Evolutionary conservation across 2,329 filamentous ascomycete genomes (phyloP), one percentile per base, ranked within the genome.

Genomic region (Phoma sp.): DNA sequence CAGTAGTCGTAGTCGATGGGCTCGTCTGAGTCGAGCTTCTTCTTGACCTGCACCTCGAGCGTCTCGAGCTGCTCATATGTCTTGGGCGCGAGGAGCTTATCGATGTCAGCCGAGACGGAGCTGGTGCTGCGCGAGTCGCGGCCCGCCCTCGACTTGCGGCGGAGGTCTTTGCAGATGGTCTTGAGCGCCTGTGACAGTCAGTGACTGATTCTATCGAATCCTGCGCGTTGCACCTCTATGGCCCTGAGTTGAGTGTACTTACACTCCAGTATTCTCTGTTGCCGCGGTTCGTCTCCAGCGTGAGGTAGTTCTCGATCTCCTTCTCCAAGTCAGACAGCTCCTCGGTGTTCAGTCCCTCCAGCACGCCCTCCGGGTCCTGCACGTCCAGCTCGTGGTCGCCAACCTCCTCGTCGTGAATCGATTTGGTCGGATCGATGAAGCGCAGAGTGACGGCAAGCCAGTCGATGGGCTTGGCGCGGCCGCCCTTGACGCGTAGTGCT

Each of bases 1-100:
- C 95, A 99, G 74, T 98, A 99, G 76, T 99, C 95, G 2, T 90
- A 91, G 74, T 99, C 95, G 62, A 99, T 93, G 8, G 90, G 88
- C 69, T 97, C 93, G 70, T 96, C 88, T 7, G 91, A 96, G 47
- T 87, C 83, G 42, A 99, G 79, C 78, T 99, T 99, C 13, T 82
- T 80, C 71, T 86, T 87, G 73, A 99, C 95, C 77, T 98, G 93
- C 60, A 82, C 85, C 76, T 99, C 93, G 43, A 99, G 80, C 14
- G 84, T 84, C 70, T 93, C 89, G n/a, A 99, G 81, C 73, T 98
- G 90, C 66, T 91, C 88, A 66, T 91, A 87, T 13, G 87, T 86
- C 78, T 99, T 99, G 7, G 92, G 91, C 3, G 85, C 84, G 9
- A 99, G 81, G 30, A 99, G 86, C 68, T 87, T 88, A 75, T 98